Conservation (phyloP, 768 basidiomycete genomes). For the Termitomyces sp. region DNA sequence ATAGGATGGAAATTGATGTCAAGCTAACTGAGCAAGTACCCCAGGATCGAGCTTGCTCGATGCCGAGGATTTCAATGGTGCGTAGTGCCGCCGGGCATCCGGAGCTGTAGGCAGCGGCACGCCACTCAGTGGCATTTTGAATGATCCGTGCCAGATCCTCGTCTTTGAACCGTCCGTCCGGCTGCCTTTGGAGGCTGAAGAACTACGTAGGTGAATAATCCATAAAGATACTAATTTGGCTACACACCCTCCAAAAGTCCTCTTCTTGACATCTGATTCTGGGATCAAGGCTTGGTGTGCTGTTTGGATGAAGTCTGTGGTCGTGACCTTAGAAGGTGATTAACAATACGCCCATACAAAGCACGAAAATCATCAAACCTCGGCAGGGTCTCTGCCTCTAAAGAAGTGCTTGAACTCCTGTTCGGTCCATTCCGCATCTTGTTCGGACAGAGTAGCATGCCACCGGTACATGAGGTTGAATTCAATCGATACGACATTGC, state of each 20-base stretch:
- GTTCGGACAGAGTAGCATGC: conserved; percentile 56
- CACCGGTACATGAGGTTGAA: conserved; percentile 65
- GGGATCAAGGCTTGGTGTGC: conserved; percentile 25
- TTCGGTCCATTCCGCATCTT: conserved; percentile 54
- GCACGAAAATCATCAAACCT: conserved; percentile 21
- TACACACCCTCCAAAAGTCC: conserved; percentile 53
- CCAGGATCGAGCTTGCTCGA: conserved; percentile 63
- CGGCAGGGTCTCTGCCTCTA: conserved; percentile 29
- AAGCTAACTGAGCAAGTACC: conserved; percentile 61
- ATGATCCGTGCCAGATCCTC: conserved; percentile 57
- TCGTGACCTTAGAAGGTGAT: conserved; percentile 22
- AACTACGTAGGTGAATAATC: not conserved
- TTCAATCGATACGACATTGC: conserved; percentile 73
- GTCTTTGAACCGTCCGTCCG: conserved; percentile 55
- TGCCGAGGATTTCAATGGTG: conserved; percentile 64
- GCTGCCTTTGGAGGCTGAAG: conserved; percentile 42
- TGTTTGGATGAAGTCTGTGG: conserved; percentile 31
- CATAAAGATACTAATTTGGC: not conserved
- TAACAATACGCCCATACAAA: not conserved
- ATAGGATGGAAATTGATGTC: not conserved
- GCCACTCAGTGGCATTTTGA: conserved; percentile 52
- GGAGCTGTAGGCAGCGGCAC: conserved; percentile 64
- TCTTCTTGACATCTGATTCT: conserved; percentile 32
- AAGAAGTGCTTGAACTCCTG: conserved; percentile 40
- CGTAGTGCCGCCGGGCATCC: conserved; percentile 62